Conservation (phyloP, 768 basidiomycete species). For the Daedaleopsis nitida region DNA sequence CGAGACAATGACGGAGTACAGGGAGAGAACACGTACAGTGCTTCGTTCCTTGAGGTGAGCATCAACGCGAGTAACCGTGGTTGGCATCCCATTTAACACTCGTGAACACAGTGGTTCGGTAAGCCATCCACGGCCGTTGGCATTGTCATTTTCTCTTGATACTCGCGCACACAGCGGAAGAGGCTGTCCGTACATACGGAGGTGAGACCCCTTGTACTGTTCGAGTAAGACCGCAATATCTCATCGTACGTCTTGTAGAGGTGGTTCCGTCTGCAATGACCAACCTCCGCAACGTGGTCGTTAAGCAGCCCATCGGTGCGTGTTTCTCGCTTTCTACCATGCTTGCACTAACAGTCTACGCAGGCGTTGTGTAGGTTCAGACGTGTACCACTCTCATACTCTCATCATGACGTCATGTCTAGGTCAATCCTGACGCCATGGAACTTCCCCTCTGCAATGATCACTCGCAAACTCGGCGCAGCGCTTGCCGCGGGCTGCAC, state of each 20-base stretch:
- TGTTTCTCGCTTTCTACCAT: slow-evolving; percentile 12
- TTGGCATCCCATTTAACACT: not conserved
- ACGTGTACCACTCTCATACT: not conserved
- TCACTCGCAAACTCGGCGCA: slow-evolving; percentile 85
- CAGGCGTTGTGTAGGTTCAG: slow-evolving; percentile 50
- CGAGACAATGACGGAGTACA: slow-evolving; percentile 28
- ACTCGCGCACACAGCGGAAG: slow-evolving; percentile 62
- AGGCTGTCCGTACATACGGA: slow-evolving; percentile 91
- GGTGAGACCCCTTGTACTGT: slow-evolving; percentile 42
- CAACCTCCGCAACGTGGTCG: slow-evolving; percentile 78
- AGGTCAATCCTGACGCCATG: slow-evolving; percentile 83
- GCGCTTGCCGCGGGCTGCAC: slow-evolving; percentile 98
- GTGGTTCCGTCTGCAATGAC: slow-evolving; percentile 77
- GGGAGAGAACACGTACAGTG: slow-evolving; percentile 85
- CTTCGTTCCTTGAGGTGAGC: slow-evolving; percentile 79
- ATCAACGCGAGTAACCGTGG: slow-evolving; percentile 23
- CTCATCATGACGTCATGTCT: not conserved
- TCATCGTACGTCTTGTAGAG: slow-evolving; percentile 44
- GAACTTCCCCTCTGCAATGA: slow-evolving; percentile 97
- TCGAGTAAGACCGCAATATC: too few relatives aligned
- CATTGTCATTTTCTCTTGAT: not conserved
- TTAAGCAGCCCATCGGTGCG: slow-evolving; percentile 90
- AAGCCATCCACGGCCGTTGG: slow-evolving; percentile 11
- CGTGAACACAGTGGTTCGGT: slow-evolving; percentile 75
- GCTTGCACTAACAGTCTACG: not conserved